Evolutionary conservation across 1,139 yeast species (phyloP).

Genomic region (Suhomyces chickasaworum): DNA sequence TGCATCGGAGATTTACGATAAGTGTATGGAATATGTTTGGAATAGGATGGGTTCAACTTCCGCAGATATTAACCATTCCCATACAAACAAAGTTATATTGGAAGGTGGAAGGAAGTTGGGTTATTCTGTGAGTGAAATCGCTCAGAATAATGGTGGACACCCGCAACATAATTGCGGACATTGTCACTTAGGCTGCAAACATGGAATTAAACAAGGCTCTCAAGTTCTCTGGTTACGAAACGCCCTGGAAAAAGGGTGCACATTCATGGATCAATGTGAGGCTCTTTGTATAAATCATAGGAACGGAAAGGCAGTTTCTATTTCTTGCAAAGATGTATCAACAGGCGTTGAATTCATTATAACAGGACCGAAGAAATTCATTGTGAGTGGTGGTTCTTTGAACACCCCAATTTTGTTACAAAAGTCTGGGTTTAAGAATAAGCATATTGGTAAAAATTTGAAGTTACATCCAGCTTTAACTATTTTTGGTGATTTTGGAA

Average conservation of each 20-base stretch:
- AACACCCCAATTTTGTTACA: conserved; percentile 54
- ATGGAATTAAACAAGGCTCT: conserved; percentile 59
- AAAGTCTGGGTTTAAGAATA: conserved; percentile 56
- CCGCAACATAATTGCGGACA: conserved; percentile 51
- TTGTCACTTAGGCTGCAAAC: conserved; percentile 56
- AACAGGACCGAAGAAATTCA: conserved; percentile 49
- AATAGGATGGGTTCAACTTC: conserved; percentile 53
- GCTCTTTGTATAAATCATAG: conserved; percentile 45
- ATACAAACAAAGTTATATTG: conserved; percentile 47
- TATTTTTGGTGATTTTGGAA: conserved; percentile 47
- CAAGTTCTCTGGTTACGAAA: conserved; percentile 54
- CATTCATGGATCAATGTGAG: conserved; percentile 50
- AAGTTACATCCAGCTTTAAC: conserved; percentile 55
- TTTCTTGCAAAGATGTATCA: conserved; percentile 34
- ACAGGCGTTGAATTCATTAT: conserved; percentile 39
- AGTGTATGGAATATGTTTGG: conserved; percentile 51
- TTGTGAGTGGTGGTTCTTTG: conserved; percentile 54
- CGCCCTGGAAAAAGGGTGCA: conserved; percentile 51
- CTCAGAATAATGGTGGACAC: conserved; percentile 56
- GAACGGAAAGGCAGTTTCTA: conserved; percentile 49
- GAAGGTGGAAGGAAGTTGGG: conserved; percentile 54
- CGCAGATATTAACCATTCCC: conserved; percentile 46
- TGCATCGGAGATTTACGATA: conserved; percentile 46
- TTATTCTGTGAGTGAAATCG: conserved; percentile 41
- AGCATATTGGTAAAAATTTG: conserved; percentile 55